phyloP scores from a whole-genome alignment of 768 basidiomycete species.

The Leccinum rimulosum region DNA sequence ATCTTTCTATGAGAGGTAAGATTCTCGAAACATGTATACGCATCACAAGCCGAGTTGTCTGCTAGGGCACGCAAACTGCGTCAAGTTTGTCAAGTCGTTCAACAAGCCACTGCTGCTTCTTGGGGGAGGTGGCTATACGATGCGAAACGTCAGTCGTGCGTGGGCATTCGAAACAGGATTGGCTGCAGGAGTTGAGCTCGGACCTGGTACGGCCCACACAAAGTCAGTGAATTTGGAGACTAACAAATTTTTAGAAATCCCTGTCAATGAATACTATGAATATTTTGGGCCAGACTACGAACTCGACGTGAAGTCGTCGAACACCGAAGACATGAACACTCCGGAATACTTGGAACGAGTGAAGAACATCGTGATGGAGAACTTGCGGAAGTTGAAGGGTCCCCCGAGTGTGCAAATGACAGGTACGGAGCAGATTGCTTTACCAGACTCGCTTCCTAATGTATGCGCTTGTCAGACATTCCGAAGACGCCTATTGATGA shows the following conservation, averaged over 20 bases:
- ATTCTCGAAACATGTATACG: not conserved
- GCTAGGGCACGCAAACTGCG: constrained; percentile 93
- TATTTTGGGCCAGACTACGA: constrained; percentile 98
- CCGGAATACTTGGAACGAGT: constrained; percentile 91
- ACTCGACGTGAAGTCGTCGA: constrained; percentile 90
- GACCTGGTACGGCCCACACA: constrained; percentile 51
- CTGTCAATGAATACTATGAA: constrained; percentile 98
- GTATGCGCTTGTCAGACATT: constrained; percentile 53
- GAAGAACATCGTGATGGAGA: constrained; percentile 88
- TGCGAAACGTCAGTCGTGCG: constrained; percentile 93
- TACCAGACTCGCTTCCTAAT: not conserved
- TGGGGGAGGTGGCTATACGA: constrained; percentile 97
- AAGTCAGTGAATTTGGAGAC: not conserved
- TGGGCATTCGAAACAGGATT: constrained; percentile 99
- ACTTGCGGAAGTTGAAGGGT: constrained; percentile 79
- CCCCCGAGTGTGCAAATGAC: constrained; percentile 93
- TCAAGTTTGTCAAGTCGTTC: constrained; percentile 95
- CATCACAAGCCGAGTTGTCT: constrained; percentile 1
- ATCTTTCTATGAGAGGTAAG: constrained; percentile 90
- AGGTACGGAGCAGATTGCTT: constrained; percentile 46
- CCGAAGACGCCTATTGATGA: constrained; percentile 84
- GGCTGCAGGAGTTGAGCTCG: constrained; percentile 95
- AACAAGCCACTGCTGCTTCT: constrained; percentile 90
- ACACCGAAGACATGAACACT: constrained; percentile 94
- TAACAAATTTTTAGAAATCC: constrained; percentile 82